Percentiles rank a stretch among this genome's conserved stretches.
These are phyloP conservation scores for Aureobasidium sp. DNA, from an alignment of 2,329 filamentous ascomycete genomes.

Conservation along the genomic window DNA sequence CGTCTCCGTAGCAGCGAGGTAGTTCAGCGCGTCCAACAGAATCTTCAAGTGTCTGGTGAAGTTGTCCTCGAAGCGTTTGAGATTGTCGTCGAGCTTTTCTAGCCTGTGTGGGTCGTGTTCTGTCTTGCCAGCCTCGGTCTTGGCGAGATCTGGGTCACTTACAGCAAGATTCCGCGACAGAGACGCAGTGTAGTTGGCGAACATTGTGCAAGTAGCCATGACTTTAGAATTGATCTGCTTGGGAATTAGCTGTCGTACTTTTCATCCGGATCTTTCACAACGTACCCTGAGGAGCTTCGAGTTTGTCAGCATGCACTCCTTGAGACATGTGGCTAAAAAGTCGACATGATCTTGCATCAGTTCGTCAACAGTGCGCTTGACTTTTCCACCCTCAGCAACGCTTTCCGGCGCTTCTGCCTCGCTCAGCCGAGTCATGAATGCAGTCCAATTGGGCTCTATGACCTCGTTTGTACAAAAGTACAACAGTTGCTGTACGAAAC, in stretches of 20 bases:
- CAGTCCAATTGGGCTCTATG: constrained; percentile 95
- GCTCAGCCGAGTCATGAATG: constrained; percentile 78
- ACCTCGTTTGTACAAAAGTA: constrained; percentile 98
- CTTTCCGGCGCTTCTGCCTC: constrained; percentile 42
- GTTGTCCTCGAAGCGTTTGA: constrained; percentile 86
- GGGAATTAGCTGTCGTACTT: not conserved
- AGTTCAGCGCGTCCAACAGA: constrained; percentile 86
- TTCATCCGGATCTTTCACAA: constrained; percentile 12
- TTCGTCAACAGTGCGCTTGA: constrained; percentile 83
- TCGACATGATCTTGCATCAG: constrained; percentile 99
- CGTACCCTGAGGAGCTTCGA: constrained; percentile 81
- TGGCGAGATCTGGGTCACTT: constrained; percentile 68
- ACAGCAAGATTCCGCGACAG: constrained; percentile 77
- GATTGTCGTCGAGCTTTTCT: constrained; percentile 72
- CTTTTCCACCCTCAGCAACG: constrained; percentile 32
- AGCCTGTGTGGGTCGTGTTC: constrained; percentile 48
- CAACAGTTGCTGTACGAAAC: constrained; percentile 91
- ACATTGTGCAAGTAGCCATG: constrained; percentile 91
- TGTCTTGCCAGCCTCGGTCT: constrained; percentile 24
- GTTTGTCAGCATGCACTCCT: constrained; percentile 98
- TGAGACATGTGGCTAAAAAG: constrained; percentile 93
- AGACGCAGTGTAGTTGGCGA: constrained; percentile 80
- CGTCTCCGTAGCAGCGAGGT: constrained; percentile 94
- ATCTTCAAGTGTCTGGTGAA: constrained; percentile 91
- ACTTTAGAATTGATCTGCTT: constrained; percentile 88